Conservation (phyloP, 202 grass and related monocot genomes). For the Setaria italica region DNA sequence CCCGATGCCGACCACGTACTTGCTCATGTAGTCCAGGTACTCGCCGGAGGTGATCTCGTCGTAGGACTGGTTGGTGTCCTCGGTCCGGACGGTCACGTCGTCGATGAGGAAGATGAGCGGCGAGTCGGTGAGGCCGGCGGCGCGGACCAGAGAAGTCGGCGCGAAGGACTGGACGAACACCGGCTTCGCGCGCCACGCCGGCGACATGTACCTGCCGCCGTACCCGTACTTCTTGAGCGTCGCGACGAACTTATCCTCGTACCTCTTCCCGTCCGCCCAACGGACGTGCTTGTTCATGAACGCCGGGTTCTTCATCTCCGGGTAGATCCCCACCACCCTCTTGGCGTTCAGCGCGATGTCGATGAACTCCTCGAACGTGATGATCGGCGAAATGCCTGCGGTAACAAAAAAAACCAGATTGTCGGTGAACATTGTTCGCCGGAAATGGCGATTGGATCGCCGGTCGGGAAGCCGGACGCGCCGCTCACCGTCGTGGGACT, state of each 20-base stretch:
- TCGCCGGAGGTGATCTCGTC: constrained; percentile 59
- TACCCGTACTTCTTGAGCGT: constrained; percentile 65
- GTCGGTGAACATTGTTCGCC: not conserved
- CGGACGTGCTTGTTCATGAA: constrained; percentile 58
- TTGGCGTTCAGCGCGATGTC: constrained; percentile 50
- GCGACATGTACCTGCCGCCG: constrained; percentile 51
- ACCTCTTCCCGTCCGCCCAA: constrained; percentile 60
- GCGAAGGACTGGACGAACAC: constrained; percentile 64
- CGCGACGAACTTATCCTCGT: constrained; percentile 59
- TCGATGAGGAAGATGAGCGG: constrained; percentile 59
- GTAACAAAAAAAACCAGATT: not conserved
- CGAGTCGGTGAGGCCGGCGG: constrained; percentile 44
- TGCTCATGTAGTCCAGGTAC: constrained; percentile 54
- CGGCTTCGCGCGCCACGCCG: constrained; percentile 29
- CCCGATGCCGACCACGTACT: constrained; percentile 50
- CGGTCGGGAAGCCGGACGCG: not conserved
- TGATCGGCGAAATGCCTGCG: constrained; percentile 55
- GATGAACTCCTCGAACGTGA: constrained; percentile 72
- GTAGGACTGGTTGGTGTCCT: constrained; percentile 64
- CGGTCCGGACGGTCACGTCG: constrained; percentile 53
- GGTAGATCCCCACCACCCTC: constrained; percentile 58
- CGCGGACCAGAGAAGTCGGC: constrained; percentile 47
- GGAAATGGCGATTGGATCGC: not conserved
- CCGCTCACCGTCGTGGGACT: constrained; percentile 47
- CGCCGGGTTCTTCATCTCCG: constrained; percentile 66